Evolutionary conservation across 257 asterid genomes (phyloP), one percentile per base, ranked within the genome.

Genomic region (Solanum tarijense): DNA sequence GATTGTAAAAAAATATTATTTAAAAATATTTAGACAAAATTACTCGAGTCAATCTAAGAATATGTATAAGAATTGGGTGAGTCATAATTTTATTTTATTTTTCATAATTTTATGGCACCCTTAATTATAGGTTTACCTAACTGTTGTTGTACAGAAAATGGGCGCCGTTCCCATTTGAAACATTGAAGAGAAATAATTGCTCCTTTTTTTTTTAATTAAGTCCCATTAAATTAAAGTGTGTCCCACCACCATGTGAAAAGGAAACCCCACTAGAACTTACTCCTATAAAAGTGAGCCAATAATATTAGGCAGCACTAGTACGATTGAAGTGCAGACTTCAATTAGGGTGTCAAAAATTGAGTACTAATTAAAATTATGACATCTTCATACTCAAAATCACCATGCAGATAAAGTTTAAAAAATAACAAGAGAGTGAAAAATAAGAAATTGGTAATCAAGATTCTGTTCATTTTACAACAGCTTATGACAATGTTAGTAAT

Each of bases 241-340:
- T 25, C 82, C 87, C 87, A 85, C 82, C 87, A 39, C 43, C 66
- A 85, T 29, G 87, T 66, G 82, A 85, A 85, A 85, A 85, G 65
- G 52, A 18, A 85, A 38, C 79, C 79, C 87, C 69, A 48, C 69
- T 82, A 82, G 27, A 65, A 39, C 27, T 71, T 46, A 39, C 66
- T 38, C 55, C 62, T 86, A 32, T 74, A 86, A 86, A 52, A 58
- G 31, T 13, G 41, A 52, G 75, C 84, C 88, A 46, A 81, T 29
- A 86, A 32, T 32, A 52, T 86, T 66, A 25, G 41, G 60, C 12
- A 85, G 18, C 68, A 81, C 27, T 46, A 16, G 85, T 2, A 29
- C 68, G 11, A 81, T 46, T 81, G 25, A 46, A 46, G 66, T 46
- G 68, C 41, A 18, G 27, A 27, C 11, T 46, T 46, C 23, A 27